Base-by-base conservation (phyloP, 148 eudicot species). In the Silene conica region DNA sequence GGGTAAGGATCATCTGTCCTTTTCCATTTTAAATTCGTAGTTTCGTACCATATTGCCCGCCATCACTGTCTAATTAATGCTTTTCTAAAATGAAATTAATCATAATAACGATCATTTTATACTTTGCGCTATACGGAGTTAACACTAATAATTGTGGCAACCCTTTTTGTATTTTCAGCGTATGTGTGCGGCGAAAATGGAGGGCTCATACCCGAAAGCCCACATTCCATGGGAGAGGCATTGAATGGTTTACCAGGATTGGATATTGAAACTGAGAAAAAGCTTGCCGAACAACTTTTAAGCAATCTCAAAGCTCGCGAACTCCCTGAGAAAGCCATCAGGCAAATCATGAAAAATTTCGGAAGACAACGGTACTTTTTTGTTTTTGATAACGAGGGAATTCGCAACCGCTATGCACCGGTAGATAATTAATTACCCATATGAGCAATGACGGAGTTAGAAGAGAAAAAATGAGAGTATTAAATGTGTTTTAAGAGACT, bases 121-220 rank as follows among this genome's bases (percentile, higher is more conserved):
- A 5, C 41, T 26, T 26, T 26, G 28, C 28, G 28, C 2, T 26
- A 26, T 26, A 26, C 28, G 28, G 28, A 26, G 28, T 26, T n/a
- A n/a, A 26, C 28, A 26, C 3, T 31, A 31, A 31, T 31, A 38
- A 38, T 38, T 38, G 43, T 5, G 8, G 8, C 43, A 38, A 38
- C 43, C 43, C 1, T 6, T 38, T 38, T 12, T 50, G 55, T 50
- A 11, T 12, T 12, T 12, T 69, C 79, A 80, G 82, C 82, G n/a
- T 80, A 80, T 65, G 79, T 80, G 5, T 74, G 82, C 38, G 82
- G 82, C 12, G 79, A 74, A 28, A 75, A 75, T 25, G 72, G 57
- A 23, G 82, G 82, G 11, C 12, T 75, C 21, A 80, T 80, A 52
- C 41, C 60, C 1, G 82, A 80, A 63, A 80, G 23, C 3, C 60